phyloP scores from a whole-genome alignment of 1,284 basidiomycete genomes.

The Sutorius eximius region DNA sequence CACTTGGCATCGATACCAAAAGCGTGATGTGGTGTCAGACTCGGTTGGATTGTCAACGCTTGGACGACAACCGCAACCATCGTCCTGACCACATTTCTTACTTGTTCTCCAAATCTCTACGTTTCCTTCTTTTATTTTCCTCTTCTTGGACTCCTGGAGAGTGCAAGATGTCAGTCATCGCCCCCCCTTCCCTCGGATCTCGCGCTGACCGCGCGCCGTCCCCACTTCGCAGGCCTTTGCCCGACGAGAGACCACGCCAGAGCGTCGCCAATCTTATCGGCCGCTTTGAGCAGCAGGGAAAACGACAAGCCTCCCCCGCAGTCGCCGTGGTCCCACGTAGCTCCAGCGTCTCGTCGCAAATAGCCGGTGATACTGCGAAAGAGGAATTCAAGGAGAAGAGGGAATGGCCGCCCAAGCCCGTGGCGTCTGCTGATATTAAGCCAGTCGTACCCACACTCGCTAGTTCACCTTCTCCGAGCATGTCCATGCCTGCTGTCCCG shows the following conservation, averaged over 20 bases:
- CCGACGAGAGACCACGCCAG: conserved; percentile 78
- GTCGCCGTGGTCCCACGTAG: conserved; percentile 48
- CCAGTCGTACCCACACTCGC: conserved; percentile 27
- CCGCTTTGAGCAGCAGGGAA: conserved; percentile 75
- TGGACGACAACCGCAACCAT: conserved; percentile 32
- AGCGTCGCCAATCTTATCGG: conserved; percentile 84
- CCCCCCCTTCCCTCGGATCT: conserved; percentile 4
- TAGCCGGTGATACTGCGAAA: conserved; percentile 58
- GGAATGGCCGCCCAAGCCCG: conserved; percentile 71
- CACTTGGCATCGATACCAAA: conserved; percentile 15
- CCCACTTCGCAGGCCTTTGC: conserved; percentile 59
- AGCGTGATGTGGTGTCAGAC: conserved; percentile 1
- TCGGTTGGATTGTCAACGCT: conserved; percentile 7
- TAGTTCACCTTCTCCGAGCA: conserved; percentile 30
- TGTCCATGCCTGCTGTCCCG: conserved; percentile 25
- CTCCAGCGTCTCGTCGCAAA: conserved; percentile 62
- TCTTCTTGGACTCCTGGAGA: conserved; percentile 17
- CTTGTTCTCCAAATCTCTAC: conserved; percentile 12
- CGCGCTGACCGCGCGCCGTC: conserved; percentile 15
- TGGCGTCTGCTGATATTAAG: conserved; percentile 36
- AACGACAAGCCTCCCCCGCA: conserved; percentile 48
- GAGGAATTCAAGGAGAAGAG: conserved; percentile 66
- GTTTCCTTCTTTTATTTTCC: conserved; percentile 13
- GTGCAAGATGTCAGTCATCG: conserved; percentile 31
- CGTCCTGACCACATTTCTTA: conserved; percentile 20